phyloP scores from a whole-genome alignment of 345 rosid genomes.

The Citrus inodora region DNA sequence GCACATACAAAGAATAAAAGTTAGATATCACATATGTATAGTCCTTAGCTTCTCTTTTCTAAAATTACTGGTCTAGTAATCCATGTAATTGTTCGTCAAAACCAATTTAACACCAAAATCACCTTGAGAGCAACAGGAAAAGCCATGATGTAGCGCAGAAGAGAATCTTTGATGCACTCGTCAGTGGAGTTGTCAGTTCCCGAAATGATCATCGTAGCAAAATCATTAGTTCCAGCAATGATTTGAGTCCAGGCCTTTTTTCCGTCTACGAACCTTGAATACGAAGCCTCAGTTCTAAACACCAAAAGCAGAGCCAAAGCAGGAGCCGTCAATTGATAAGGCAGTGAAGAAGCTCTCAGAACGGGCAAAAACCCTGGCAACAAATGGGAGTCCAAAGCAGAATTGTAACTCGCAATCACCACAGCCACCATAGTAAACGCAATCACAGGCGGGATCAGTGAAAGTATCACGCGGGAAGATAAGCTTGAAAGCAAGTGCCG shows the following conservation, averaged over 20 bases:
- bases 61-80: neutral
- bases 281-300: slow-evolving; percentile 92
- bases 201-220: slow-evolving; percentile 60
- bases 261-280: slow-evolving; percentile 85
- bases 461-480: slow-evolving; percentile 77
- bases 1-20: slow-evolving; percentile 19
- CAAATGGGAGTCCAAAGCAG: slow-evolving; percentile 53
- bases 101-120: neutral
- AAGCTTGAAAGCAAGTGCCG: slow-evolving; percentile 72
- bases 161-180: slow-evolving; percentile 39
- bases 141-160: slow-evolving; percentile 70
- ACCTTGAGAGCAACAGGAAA: slow-evolving; percentile 94
- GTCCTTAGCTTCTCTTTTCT: neutral
- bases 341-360: slow-evolving; percentile 74
- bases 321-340: slow-evolving; percentile 85
- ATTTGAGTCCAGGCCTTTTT: slow-evolving; percentile 82
- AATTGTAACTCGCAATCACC: slow-evolving; percentile 61
- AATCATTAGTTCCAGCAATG: slow-evolving; percentile 63
- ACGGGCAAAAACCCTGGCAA: slow-evolving; percentile 67
- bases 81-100: neutral
- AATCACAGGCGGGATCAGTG: slow-evolving; percentile 82
- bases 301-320: slow-evolving; percentile 89
- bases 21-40: neutral
- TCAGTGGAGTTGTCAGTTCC: slow-evolving; percentile 41
- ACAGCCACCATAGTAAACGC: slow-evolving; percentile 68